Base-by-base conservation (phyloP, 805 yeast species). In the Isabelozyma gotoi region DNA sequence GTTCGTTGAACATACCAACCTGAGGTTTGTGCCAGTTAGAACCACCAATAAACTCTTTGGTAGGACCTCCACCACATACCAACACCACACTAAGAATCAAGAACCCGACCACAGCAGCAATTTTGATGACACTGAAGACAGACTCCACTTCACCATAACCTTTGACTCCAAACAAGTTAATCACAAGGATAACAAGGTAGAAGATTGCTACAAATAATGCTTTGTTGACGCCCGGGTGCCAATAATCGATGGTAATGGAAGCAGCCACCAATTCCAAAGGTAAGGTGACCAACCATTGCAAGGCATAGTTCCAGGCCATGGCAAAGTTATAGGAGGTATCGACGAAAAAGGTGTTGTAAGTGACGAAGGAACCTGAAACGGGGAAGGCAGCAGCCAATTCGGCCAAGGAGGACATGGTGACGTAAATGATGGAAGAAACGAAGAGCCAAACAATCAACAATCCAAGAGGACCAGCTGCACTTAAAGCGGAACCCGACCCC, bases 61-160 rank as follows among this genome's bases (percentile, higher is more conserved):
- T 54, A 29, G 77, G 74, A 8, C 78, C 80, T 41, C 83, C 85
- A 58, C 88, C 88, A 54, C 78, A 65, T 45, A 76, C 75, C 40
- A 81, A 62, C 16, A 82, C 67, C 39, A 82, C 69, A 46, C 80
- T 76, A 39, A 81, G 64, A 43, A 83, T 71, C 45, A 78, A 71
- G 56, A 81, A 83, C 5, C 85, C 86, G 34, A 73, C 43, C 40
- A 83, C 75, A 61, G 85, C 81, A 15, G 72, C 38, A n/a, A 81
- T 76, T 59, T 83, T 83, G 43, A 77, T 65, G 16, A 68, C 38
- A 41, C 82, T 77, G 52, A 83, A 75, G 36, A 78, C 56, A 51
- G 77, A 81, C 61, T 83, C 88, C 27, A 82, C 81, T 62, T 83
- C 88, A 62, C 87, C 88, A 54, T 81, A 83, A 45, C 86, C 86